Base-by-base conservation (phyloP, 108 stramenopile genomes). In the Skeletonema costatum region DNA sequence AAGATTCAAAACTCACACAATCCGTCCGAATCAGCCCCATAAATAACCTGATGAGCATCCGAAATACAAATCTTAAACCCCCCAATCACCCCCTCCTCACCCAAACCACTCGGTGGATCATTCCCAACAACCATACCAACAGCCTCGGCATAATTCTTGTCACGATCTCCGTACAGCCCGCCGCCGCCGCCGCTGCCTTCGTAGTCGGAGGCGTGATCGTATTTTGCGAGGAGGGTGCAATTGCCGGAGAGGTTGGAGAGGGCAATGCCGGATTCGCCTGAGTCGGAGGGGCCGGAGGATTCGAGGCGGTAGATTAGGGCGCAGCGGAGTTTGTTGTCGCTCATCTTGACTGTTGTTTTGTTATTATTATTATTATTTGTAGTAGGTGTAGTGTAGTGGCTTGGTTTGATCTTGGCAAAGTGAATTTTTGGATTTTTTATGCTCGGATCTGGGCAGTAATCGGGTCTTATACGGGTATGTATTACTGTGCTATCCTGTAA, bases 21-120 rank as follows among this genome's bases (percentile, higher is more conserved):
- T 46, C 91, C 95, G 75, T 90, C 90, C 50, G 81, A 78, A 82
- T 96, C 95, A 4, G 90, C 87, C 53, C 95, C 95, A 62, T 93
- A 96, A 64, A 92, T 83, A 13, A 96, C 88, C 81, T 96, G 95
- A 69, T 96, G 95, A 61, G 87, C 82, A 81, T 96, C 95, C 36
- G 85, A 87, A 78, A 92, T 91, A 17, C 92, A 89, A 14, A 96
- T 91, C 89, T 96, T 96, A 82, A 96, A 96, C 30, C 95, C 94
- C 38, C 95, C 95, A 53, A 96, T 82, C 6, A 85, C 82, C 5
- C 80, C 84, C 64, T 76, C 81, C 50, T 89, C 82, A 5, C 83
- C 70, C 32, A 89, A 68, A 19, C 87, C 89, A 14, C 80, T 74
- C 50, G 95, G 95, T 60, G 92, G 90, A 71, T 96, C 95, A 73